Evolutionary conservation across 2,329 filamentous ascomycete species (phyloP), one percentile per base, ranked within the genome.

Genomic region (Endocalyx cinctus): DNA sequence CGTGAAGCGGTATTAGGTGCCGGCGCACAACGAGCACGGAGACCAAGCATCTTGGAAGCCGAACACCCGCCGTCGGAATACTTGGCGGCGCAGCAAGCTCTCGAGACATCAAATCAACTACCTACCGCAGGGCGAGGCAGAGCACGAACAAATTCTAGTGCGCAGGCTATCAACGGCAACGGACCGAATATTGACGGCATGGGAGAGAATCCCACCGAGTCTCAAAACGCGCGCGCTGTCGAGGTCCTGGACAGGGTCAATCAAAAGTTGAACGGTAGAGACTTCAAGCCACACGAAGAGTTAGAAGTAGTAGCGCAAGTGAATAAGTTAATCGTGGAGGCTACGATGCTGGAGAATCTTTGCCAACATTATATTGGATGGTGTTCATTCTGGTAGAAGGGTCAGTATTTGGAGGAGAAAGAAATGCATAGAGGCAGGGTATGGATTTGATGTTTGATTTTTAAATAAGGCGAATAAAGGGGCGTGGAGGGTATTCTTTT

Each of bases 321-420:
- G 5, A 90, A 95, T 62, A 90, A 94, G 60, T 68, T 99, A 51
- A 84, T 99, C 50, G 82, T 84, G 41, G 90, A 98, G 67, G 92
- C 92, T 15, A 98, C 92, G 6, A 96, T 92, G 55, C 70, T 97
- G 50, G 92, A 97, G 73, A 97, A 97, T 59, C 69, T 98, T 41
- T 98, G 92, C 59, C 92, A 97, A 70, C 92, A 97, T 67, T 98
- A 96, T 60, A 95, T 97, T 51, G 92, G 92, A 44, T 97, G 90
- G 90, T 97, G 90, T 65, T 94, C 87, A 63, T 97, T 96, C 73
- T 97, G 90, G 90, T 97, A 63, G 56, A 27, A 13, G 10, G 13
- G 29, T n/a, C 4, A 13, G 5, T 17, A 16, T 2, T 22, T 14
- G 14, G 16, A n/a, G 27, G 16, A 22, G 25, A 6, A 16, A 16